Evolutionary conservation across 768 basidiomycete species (phyloP), one percentile per base, ranked within the genome.

Genomic region (Leccinum subgranulosum): DNA sequence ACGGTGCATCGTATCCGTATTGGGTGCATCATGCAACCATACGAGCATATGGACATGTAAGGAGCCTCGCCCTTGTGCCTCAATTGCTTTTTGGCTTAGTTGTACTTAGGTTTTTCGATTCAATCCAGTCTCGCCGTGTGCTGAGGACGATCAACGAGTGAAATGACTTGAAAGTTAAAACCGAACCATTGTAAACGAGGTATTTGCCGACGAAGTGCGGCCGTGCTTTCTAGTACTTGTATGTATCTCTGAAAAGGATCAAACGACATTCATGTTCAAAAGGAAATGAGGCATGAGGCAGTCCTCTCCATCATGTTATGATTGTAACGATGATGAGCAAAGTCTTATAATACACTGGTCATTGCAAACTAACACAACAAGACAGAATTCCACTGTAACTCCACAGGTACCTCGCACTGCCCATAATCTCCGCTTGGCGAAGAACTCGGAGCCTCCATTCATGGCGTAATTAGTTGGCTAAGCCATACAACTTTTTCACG

Each of bases 401-500:
- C 36, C 36, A 39, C 36, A 9, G 36, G 10, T 41, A 6, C n/a
- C 9, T 41, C 39, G 39, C 39, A 41, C n/a, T 11, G 39, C n/a
- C 39, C 39, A n/a, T 9, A 2, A 41, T n/a, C n/a, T 19, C 39
- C n/a, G 19, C 8, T 19, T 4, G n/a, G n/a, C n/a, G n/a, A n/a
- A 39, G n/a, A 39, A 39, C n/a, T 31, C 12, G 11, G n/a, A n/a
- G n/a, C n/a, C n/a, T 12, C 33, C 17, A n/a, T n/a, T n/a, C 9
- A 14, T 19, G 39, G 39, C n/a, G n/a, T 41, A 19, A 41, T 53
- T n/a, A 64, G 34, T 50, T 47, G 14, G 25, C 23, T 21, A 63
- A 53, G 11, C 56, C 60, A 27, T 61, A 59, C 17, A 64, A 45
- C 41, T 60, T 57, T 57, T 92, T 92, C 51, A 87, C 85, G 53